phyloP scores from a whole-genome alignment of 331 rosid genomes.

The Dryas integrifolia region DNA sequence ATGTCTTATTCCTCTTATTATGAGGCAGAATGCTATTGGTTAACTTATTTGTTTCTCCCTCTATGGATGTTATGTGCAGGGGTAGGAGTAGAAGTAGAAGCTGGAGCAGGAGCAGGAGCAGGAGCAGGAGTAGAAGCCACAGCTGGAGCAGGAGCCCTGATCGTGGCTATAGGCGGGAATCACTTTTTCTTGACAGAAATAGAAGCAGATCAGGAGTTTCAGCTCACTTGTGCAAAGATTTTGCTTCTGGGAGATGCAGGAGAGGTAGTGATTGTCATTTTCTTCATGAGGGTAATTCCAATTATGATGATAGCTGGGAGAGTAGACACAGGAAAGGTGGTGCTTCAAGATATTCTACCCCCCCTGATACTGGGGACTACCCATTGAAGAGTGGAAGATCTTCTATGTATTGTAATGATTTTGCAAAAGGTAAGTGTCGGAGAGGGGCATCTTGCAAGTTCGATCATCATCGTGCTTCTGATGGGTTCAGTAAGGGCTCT shows the following conservation, averaged over 20 bases:
- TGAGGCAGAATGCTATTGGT: background rate
- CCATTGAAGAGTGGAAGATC: constrained; percentile 61
- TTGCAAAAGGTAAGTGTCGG: constrained; percentile 75
- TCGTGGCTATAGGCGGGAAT: constrained; percentile 60
- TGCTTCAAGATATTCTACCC: constrained; percentile 51
- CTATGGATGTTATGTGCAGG: constrained; percentile 36
- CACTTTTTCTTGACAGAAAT: constrained; percentile 60
- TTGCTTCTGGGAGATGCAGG: constrained; percentile 79
- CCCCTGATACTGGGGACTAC: constrained; percentile 53
- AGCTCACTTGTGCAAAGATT: constrained; percentile 69
- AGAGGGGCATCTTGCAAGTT: constrained; percentile 82
- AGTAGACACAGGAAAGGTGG: constrained; percentile 63
- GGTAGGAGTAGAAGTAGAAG: constrained; percentile 29
- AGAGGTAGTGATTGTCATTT: constrained; percentile 73
- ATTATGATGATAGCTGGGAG: constrained; percentile 73
- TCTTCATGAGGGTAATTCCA: constrained; percentile 63
- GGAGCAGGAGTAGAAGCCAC: constrained; percentile 46
- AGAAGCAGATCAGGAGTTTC: constrained; percentile 60
- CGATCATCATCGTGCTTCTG: constrained; percentile 59
- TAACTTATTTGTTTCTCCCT: constrained; percentile 30
- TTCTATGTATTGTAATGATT: constrained; percentile 49
- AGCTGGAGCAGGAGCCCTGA: constrained; percentile 80
- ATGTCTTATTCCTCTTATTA: background rate
- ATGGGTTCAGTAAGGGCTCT: constrained; percentile 54
- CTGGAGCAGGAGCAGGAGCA: constrained; percentile 39